Evolutionary conservation across 495 filamentous ascomycete genomes (phyloP).

Genomic region (Neurospora africana): DNA sequence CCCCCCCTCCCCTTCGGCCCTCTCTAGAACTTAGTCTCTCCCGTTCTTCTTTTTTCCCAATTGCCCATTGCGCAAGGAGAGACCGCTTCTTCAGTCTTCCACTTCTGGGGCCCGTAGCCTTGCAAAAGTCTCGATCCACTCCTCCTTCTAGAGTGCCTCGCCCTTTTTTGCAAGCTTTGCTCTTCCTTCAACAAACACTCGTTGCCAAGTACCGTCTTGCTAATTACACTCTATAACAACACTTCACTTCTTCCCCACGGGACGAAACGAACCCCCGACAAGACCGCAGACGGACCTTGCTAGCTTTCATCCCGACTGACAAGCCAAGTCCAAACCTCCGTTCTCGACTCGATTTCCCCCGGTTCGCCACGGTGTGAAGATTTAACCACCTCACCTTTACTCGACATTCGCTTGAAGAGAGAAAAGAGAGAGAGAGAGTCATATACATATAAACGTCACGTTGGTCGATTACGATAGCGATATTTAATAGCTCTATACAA

Average conservation of each 20-base stretch:
- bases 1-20: not conserved
- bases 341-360: not conserved
- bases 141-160: not conserved
- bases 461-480: slow-evolving; percentile 14
- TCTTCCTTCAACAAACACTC: slow-evolving; percentile 4
- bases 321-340: not conserved
- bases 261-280: slow-evolving; percentile 1
- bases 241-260: slow-evolving; percentile 1
- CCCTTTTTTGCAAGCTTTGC: not conserved
- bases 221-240: not conserved
- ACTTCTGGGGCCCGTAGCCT: not conserved
- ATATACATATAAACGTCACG: not conserved
- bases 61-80: not conserved
- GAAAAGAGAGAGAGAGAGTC: slow-evolving; percentile 1
- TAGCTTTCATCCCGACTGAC: not conserved
- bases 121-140: slow-evolving; percentile 1
- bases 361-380: not conserved
- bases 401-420: slow-evolving; percentile 17
- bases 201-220: slow-evolving; percentile 1
- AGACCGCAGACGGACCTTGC: not conserved
- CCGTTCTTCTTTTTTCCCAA: not conserved
- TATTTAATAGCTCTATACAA: slow-evolving; percentile 17
- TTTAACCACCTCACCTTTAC: slow-evolving; percentile 9
- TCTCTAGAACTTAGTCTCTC: not conserved
- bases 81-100: not conserved